Percentiles rank a stretch among this genome's conserved stretches.
Evolutionary conservation across 1,284 basidiomycete genomes (phyloP).

Genomic region (Ceratobasidium theobromae): DNA sequence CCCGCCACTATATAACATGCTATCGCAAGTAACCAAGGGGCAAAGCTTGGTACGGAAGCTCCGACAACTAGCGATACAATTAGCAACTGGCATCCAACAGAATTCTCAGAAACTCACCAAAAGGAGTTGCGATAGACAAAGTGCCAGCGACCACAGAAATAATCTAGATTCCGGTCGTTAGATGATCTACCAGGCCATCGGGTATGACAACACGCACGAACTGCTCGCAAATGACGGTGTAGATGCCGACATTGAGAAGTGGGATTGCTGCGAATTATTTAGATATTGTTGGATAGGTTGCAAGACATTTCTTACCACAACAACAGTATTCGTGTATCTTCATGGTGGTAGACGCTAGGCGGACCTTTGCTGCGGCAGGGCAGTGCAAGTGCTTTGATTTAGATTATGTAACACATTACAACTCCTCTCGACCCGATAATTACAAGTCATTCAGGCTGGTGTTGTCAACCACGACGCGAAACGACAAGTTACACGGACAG

Average conservation of each 20-base stretch:
- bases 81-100: background rate
- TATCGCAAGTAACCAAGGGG: constrained; percentile 71
- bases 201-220: constrained; percentile 45
- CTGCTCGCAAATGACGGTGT: constrained; percentile 76
- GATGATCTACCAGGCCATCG: background rate
- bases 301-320: constrained; percentile 30
- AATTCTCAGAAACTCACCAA: constrained; percentile 58
- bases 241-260: constrained; percentile 83
- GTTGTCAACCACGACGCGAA: no score
- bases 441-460: background rate
- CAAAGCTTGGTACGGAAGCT: constrained; percentile 72
- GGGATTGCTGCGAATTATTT: constrained; percentile 68
- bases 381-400: background rate
- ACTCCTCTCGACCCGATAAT: no score
- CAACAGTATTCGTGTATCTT: constrained; percentile 37
- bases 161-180: constrained; percentile 40
- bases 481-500: no score
- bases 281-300: background rate
- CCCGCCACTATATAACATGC: constrained; percentile 72
- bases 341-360: constrained; percentile 27
- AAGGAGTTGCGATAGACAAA: constrained; percentile 75
- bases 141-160: constrained; percentile 72
- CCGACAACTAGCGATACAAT: constrained; percentile 62
- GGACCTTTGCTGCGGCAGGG: constrained; percentile 24
- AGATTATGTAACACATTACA: constrained; percentile 16